Base-by-base conservation (phyloP, 768 basidiomycete species). In the Lentinula sp. region DNA sequence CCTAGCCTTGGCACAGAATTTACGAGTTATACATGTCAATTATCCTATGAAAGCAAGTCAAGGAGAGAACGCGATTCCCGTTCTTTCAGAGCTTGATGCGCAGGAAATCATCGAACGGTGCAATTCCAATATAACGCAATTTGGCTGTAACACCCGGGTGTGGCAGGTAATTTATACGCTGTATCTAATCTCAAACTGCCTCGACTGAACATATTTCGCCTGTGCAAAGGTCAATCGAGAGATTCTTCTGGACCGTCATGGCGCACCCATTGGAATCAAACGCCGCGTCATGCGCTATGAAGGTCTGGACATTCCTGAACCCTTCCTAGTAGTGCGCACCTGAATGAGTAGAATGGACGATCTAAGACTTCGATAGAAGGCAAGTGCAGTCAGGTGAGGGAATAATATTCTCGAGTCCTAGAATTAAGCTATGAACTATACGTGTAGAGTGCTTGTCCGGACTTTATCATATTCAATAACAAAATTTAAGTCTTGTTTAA, bases 91-190 rank as follows among this genome's bases (percentile, higher is more conserved):
- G 10, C 16, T 18, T 10, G 59, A 60, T 32, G 59, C 59, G 15
- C 35, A 39, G 40, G 21, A 49, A n/a, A 52, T 60, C 10, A 49
- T 60, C 9, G 32, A 60, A n/a, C 48, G 48, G 11, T 60, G 59
- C 15, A 28, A 13, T 52, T 9, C 59, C 5, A 59, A 31, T 16
- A 40, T 60, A 42, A n/a, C 5, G 39, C 59, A 60, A 31, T 60
- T 60, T 32, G 59, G 59, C 13, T 60, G 59, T 43, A 60, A 60
- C 23, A 60, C 59, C 6, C 34, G 59, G 32, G 59, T 60, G 21
- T 60, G 59, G 59, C 48, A 60, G 59, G 59, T 60, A 13, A 34
- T 21, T 49, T 0, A 39, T 23, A 9, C 9, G 11, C 21, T 43
- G 10, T 49, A n/a, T 2, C 13, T 43, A 28, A 28, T 7, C 6